Evolutionary conservation across 345 rosid genomes (phyloP).

Genomic region (Raphanus raphanistrum): DNA sequence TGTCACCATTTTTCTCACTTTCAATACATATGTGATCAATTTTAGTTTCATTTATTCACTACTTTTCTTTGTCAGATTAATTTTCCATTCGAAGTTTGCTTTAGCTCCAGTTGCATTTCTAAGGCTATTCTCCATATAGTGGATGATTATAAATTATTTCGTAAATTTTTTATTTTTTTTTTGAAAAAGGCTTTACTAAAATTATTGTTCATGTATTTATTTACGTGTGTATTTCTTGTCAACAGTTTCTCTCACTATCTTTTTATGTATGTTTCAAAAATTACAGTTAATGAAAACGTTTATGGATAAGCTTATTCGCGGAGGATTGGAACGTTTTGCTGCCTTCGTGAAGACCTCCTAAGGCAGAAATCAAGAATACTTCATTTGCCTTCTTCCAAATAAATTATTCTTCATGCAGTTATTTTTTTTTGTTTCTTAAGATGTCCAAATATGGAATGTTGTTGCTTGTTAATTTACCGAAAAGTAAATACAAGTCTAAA

Average conservation of each 20-base stretch:
- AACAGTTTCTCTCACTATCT: background rate
- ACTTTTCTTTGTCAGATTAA: slow-evolving; percentile 57
- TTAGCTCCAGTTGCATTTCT: slow-evolving; percentile 79
- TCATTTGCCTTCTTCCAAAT: slow-evolving; percentile 9
- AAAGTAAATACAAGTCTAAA: background rate
- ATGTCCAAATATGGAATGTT: slow-evolving; percentile 8
- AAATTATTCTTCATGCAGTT: background rate
- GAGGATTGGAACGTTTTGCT: slow-evolving; percentile 77
- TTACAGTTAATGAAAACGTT: slow-evolving; percentile 74
- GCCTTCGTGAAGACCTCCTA: slow-evolving; percentile 22
- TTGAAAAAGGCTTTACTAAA: no score
- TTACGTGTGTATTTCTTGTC: background rate
- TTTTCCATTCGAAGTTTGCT: slow-evolving; percentile 80
- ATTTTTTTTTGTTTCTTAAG: background rate
- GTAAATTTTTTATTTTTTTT: no score
- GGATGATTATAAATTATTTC: background rate
- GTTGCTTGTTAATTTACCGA: background rate
- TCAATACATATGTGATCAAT: background rate
- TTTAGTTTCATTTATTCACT: background rate
- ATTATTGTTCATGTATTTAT: background rate
- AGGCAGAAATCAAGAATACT: slow-evolving; percentile 1
- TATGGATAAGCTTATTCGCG: slow-evolving; percentile 61
- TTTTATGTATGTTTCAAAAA: background rate
- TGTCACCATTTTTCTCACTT: background rate
- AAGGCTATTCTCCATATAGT: slow-evolving; percentile 36